Percentiles rank a stretch among this genome's conserved stretches.
Conservation (phyloP, 441 rosid species). For the Eruca vesicaria region DNA sequence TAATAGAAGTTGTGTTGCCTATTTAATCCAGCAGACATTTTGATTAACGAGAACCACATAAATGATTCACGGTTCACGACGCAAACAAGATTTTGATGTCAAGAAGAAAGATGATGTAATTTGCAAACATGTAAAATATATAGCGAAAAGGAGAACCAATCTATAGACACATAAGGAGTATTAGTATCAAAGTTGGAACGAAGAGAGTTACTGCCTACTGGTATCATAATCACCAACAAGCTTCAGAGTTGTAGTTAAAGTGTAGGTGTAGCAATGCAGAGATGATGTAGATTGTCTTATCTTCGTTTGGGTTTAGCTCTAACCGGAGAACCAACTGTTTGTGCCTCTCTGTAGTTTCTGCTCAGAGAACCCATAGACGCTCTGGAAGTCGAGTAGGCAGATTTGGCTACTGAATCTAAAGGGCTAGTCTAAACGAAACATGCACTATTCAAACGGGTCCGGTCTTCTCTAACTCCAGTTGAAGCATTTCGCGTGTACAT, state of each 20-base stretch:
- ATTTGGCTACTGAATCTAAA: constrained; percentile 57
- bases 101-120: not conserved
- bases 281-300: constrained; percentile 23
- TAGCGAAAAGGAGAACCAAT: no score
- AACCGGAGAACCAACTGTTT: constrained; percentile 52
- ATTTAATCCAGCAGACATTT: no score
- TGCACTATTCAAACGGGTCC: constrained; percentile 78
- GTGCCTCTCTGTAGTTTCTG: constrained; percentile 50
- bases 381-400: constrained; percentile 54
- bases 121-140: not conserved
- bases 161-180: no score
- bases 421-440: constrained; percentile 55
- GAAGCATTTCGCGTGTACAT: constrained; percentile 68
- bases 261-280: not conserved
- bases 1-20: no score
- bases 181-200: not conserved
- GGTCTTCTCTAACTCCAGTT: constrained; percentile 79
- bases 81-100: no score
- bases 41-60: no score
- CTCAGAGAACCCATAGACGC: constrained; percentile 62
- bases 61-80: no score
- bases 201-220: not conserved
- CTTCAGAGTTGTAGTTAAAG: not conserved
- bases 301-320: constrained; percentile 51
- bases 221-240: not conserved